Conservation (phyloP, 208 protist species). For the Phytomonas francai region DNA sequence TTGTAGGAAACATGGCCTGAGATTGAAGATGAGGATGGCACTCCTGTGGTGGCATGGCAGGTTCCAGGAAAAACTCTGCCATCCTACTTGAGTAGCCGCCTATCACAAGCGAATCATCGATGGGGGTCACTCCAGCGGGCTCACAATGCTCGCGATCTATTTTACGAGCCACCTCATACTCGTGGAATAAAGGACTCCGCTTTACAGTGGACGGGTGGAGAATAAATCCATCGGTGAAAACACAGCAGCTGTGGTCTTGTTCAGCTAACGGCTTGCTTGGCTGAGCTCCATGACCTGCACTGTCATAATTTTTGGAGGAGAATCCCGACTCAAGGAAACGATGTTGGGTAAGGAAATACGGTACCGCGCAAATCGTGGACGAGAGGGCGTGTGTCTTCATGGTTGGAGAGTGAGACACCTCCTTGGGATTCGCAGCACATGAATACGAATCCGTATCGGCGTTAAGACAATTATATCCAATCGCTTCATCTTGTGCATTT, state of each 20-base stretch:
- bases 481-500: not conserved
- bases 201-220: not conserved
- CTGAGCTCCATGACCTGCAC: not conserved
- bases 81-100: not conserved
- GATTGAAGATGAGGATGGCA: not conserved
- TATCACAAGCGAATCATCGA: not conserved
- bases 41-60: not conserved
- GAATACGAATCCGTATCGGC: not conserved
- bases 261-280: not conserved
- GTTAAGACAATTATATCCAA: not conserved
- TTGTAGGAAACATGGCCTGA: not conserved
- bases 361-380: not conserved
- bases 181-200: not conserved
- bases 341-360: not conserved
- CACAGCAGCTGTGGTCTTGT: not conserved
- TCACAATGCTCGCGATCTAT: not conserved
- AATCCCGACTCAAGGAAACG: not conserved
- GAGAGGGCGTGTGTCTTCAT: not conserved
- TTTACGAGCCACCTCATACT: not conserved
- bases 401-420: not conserved
- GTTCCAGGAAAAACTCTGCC: not conserved
- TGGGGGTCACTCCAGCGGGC: not conserved
- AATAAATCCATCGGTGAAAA: not conserved
- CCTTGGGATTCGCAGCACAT: not conserved
- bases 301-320: not conserved